phyloP scores from a whole-genome alignment of 2,329 filamentous ascomycete species.

The Chaetomiaceae sp. region DNA sequence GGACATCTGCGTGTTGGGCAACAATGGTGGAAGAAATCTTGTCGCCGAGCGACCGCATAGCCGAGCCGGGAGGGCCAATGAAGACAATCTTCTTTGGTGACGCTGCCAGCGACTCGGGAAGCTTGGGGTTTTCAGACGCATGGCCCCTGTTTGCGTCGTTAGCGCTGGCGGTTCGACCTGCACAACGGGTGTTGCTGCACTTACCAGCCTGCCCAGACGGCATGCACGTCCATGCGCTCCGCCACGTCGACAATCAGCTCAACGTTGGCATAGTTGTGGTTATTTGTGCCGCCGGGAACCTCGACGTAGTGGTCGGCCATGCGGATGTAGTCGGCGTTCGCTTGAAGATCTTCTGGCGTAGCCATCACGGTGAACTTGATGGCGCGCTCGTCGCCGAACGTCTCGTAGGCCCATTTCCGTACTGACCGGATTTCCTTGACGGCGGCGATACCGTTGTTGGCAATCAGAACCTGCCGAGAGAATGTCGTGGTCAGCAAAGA shows the following conservation, averaged over 20 bases:
- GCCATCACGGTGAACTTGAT: slow-evolving; percentile 99
- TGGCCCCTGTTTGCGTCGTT: slow-evolving; percentile 65
- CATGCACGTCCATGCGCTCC: slow-evolving; percentile 96
- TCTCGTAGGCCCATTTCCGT: slow-evolving; percentile 99
- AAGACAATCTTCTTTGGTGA: slow-evolving; percentile 99
- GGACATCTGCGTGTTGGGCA: slow-evolving; percentile 91
- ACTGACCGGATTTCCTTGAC: slow-evolving; percentile 99
- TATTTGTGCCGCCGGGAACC: slow-evolving; percentile 97
- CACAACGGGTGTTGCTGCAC: slow-evolving; percentile 28
- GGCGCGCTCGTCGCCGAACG: slow-evolving; percentile 94
- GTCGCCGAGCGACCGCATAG: slow-evolving; percentile 98
- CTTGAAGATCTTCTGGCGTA: slow-evolving; percentile 92
- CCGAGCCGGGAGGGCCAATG: slow-evolving; percentile 94
- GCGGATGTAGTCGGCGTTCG: slow-evolving; percentile 98
- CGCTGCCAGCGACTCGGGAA: slow-evolving; percentile 91
- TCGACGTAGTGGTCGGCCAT: slow-evolving; percentile 99
- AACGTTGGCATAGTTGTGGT: slow-evolving; percentile 99
- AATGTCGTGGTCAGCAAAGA: slow-evolving; percentile 1
- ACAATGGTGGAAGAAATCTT: slow-evolving; percentile 99
- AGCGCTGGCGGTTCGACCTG: not conserved
- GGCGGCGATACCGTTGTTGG: slow-evolving; percentile 98
- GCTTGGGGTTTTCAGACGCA: slow-evolving; percentile 96
- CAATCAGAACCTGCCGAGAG: slow-evolving; percentile 75
- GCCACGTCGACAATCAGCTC: slow-evolving; percentile 98
- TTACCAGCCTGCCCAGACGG: slow-evolving; percentile 98